phyloP scores from a whole-genome alignment of 441 rosid genomes.

The Erysimum pusillum region DNA sequence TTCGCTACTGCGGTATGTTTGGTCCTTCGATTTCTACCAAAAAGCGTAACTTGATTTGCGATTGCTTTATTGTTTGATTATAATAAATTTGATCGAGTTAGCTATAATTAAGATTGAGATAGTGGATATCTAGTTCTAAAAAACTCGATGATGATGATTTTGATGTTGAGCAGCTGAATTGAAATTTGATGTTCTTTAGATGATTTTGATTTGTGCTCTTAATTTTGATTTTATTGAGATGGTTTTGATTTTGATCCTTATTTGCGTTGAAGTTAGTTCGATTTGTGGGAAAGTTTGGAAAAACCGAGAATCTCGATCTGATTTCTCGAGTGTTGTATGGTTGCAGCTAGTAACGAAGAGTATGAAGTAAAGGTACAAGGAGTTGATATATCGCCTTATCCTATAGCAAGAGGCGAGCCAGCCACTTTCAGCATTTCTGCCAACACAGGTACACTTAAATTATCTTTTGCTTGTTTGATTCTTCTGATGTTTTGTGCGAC shows the following conservation, averaged over 20 bases:
- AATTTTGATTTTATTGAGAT: background rate
- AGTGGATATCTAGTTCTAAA: background rate
- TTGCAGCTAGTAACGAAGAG: constrained; percentile 67
- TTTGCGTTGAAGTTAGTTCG: background rate
- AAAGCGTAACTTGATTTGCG: background rate
- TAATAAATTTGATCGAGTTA: background rate
- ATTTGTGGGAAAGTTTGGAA: background rate
- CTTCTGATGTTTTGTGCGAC: background rate
- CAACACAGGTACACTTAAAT: constrained; percentile 55
- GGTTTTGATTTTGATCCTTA: background rate
- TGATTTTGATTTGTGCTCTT: background rate
- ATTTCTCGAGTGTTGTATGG: background rate
- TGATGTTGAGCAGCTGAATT: background rate
- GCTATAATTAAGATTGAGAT: background rate
- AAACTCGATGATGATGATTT: background rate
- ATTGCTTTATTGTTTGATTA: background rate
- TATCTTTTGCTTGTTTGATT: constrained; percentile 15
- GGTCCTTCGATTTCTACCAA: background rate
- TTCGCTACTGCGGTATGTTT: constrained; percentile 62
- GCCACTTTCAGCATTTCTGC: constrained; percentile 89
- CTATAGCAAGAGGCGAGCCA: constrained; percentile 67
- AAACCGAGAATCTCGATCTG: constrained; percentile 15
- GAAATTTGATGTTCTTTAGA: background rate
- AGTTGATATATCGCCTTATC: constrained; percentile 83
- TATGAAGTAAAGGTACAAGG: constrained; percentile 76